Conservation (phyloP, 2,329 filamentous ascomycete species). For the Alternaria brassicicola region DNA sequence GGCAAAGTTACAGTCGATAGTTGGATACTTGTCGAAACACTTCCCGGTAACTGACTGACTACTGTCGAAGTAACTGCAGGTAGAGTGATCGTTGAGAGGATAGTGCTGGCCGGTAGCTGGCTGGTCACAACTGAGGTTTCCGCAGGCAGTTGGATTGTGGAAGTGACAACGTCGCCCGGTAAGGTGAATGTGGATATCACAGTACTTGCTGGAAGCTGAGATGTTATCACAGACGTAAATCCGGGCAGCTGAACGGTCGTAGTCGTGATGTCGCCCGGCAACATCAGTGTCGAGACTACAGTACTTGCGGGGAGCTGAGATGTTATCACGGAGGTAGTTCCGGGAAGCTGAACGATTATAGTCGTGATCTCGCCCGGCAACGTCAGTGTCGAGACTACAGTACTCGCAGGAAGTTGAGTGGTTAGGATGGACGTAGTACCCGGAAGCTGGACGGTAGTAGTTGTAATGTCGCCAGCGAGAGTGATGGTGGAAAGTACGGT, state of each 20-base stretch:
- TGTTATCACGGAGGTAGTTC: slow-evolving; percentile 1
- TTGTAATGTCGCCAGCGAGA: slow-evolving; percentile 10
- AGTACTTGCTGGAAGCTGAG: slow-evolving; percentile 11
- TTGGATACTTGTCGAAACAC: slow-evolving; percentile 27
- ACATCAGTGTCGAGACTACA: slow-evolving; percentile 15
- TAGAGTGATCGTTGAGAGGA: slow-evolving; percentile 20
- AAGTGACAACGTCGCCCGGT: slow-evolving; percentile 24
- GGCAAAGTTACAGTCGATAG: slow-evolving; percentile 28
- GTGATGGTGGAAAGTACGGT: slow-evolving; percentile 21
- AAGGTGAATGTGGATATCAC: slow-evolving; percentile 18
- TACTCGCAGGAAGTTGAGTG: slow-evolving; percentile 1
- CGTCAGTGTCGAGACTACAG: slow-evolving; percentile 14
- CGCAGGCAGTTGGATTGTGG: slow-evolving; percentile 23
- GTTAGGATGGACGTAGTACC: background rate
- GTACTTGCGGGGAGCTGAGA: slow-evolving; percentile 12
- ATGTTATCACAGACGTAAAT: slow-evolving; percentile 4
- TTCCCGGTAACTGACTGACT: slow-evolving; percentile 16
- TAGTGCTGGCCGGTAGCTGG: slow-evolving; percentile 5
- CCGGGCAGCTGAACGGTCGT: slow-evolving; percentile 18
- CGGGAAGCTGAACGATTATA: slow-evolving; percentile 13
- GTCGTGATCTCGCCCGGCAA: slow-evolving; percentile 25
- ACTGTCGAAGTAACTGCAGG: slow-evolving; percentile 15
- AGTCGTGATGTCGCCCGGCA: slow-evolving; percentile 24
- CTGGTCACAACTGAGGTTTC: slow-evolving; percentile 15
- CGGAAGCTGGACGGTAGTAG: slow-evolving; percentile 13